A percentile compares a stretch with the other conserved stretches of the same genome.
Evolutionary conservation across 306 rosid species (phyloP).

Genomic region (Gillenia trifoliata): DNA sequence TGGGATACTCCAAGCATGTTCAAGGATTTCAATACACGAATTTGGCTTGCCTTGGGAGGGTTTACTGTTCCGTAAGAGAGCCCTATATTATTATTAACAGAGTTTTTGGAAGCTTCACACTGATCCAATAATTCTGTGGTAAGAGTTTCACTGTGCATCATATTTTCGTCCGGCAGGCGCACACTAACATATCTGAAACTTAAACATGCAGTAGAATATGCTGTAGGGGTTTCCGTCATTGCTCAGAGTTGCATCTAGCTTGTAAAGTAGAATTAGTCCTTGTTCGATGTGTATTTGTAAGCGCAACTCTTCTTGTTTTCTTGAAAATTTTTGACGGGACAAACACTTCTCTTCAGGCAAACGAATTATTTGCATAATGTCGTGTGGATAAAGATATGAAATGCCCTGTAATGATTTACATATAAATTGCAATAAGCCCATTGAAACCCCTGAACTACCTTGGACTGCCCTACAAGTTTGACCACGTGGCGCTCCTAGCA

Average conservation of each 20-base stretch:
- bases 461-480: background rate
- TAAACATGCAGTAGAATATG: background rate
- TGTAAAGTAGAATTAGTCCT: background rate
- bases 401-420: background rate
- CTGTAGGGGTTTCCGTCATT: background rate
- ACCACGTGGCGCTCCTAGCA: too few relatives aligned
- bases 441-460: too few relatives aligned
- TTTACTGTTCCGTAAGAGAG: background rate
- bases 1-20: background rate
- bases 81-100: background rate
- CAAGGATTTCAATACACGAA: background rate
- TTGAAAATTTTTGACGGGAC: background rate
- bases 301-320: background rate
- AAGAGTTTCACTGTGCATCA: background rate
- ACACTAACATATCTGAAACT: background rate
- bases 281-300: background rate
- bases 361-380: background rate
- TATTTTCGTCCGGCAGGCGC: background rate
- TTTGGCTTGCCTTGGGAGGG: background rate
- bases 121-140: background rate
- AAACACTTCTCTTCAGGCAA: background rate
- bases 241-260: background rate
- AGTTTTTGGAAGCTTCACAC: background rate
- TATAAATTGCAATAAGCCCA: background rate
- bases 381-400: background rate